Conservation (phyloP, 257 asterid species). For the Nicotiana knightiana region DNA sequence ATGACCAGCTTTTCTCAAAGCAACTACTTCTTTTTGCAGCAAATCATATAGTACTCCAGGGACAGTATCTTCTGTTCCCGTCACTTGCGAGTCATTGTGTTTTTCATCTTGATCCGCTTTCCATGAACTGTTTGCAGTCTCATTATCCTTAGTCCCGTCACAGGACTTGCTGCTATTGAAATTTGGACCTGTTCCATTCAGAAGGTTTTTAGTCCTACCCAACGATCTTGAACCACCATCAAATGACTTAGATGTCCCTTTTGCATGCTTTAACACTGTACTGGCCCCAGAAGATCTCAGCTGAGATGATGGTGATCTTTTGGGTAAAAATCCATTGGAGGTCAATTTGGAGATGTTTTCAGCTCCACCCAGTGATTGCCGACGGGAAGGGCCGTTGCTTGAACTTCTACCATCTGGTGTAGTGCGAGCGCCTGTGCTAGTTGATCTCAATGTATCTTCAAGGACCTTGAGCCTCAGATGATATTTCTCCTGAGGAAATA, state of each 20-base stretch:
- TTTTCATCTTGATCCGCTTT: slow-evolving; percentile 66
- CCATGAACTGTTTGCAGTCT: slow-evolving; percentile 50
- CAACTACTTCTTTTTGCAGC: slow-evolving; percentile 81
- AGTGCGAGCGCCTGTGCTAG: slow-evolving; percentile 49
- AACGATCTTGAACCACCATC: slow-evolving; percentile 92
- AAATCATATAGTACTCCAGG: slow-evolving; percentile 78
- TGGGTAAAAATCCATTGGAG: slow-evolving; percentile 80
- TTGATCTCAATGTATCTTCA: slow-evolving; percentile 84
- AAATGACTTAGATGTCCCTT: slow-evolving; percentile 95
- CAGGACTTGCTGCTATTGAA: slow-evolving; percentile 88
- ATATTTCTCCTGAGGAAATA: slow-evolving; percentile 65
- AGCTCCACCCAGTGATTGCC: slow-evolving; percentile 91
- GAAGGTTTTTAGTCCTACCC: slow-evolving; percentile 74
- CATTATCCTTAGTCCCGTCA: slow-evolving; percentile 75
- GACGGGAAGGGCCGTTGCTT: slow-evolving; percentile 73
- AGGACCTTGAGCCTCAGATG: slow-evolving; percentile 72
- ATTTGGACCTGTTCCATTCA: slow-evolving; percentile 81
- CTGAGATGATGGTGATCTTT: slow-evolving; percentile 89
- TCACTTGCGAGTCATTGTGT: slow-evolving; percentile 40
- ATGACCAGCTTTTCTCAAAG: slow-evolving; percentile 82
- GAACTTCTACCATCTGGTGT: slow-evolving; percentile 66
- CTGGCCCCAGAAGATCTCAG: slow-evolving; percentile 86
- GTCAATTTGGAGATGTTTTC: slow-evolving; percentile 75
- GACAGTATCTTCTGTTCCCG: slow-evolving; percentile 71
- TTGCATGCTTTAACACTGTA: slow-evolving; percentile 85